A percentile compares a stretch with the other conserved stretches of the same genome.
These are phyloP conservation scores for Chaetoceros tenuissimus DNA, from an alignment of 108 stramenopile species.

Conservation along the genomic window DNA sequence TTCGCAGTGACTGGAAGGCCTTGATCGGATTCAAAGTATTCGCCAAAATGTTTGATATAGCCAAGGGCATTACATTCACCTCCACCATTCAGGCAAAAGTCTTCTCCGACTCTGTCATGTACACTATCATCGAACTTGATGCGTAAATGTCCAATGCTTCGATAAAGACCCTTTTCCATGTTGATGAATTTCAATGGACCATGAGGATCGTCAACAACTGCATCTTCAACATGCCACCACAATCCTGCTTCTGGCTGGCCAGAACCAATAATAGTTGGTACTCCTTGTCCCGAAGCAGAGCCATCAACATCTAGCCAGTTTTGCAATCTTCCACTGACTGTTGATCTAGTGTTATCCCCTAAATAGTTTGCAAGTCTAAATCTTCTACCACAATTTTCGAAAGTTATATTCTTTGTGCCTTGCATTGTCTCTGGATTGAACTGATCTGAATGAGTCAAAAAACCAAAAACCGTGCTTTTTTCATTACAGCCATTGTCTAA, in stretches of 20 bases:
- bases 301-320: constrained; percentile 34
- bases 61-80: constrained; percentile 7
- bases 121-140: constrained; percentile 15
- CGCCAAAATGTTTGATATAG: constrained; percentile 18
- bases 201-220: constrained; percentile 17
- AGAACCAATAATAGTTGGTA: constrained; percentile 17
- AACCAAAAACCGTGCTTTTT: constrained; percentile 20
- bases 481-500: constrained; percentile 16
- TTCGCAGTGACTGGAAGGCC: constrained; percentile 28
- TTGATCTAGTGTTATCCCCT: constrained; percentile 2
- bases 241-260: constrained; percentile 11
- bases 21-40: not conserved
- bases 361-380: constrained; percentile 10
- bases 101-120: constrained; percentile 15
- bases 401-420: constrained; percentile 19
- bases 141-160: constrained; percentile 21
- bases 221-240: constrained; percentile 27
- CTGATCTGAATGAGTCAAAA: constrained; percentile 21
- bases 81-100: constrained; percentile 11
- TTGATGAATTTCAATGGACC: constrained; percentile 21
- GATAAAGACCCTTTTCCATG: constrained; percentile 11
- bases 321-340: constrained; percentile 18
- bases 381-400: constrained; percentile 24
- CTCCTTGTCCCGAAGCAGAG: constrained; percentile 11
- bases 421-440: constrained; percentile 27